phyloP scores from a whole-genome alignment of 352 stramenopile genomes.

The Paralagenidium karlingii region DNA sequence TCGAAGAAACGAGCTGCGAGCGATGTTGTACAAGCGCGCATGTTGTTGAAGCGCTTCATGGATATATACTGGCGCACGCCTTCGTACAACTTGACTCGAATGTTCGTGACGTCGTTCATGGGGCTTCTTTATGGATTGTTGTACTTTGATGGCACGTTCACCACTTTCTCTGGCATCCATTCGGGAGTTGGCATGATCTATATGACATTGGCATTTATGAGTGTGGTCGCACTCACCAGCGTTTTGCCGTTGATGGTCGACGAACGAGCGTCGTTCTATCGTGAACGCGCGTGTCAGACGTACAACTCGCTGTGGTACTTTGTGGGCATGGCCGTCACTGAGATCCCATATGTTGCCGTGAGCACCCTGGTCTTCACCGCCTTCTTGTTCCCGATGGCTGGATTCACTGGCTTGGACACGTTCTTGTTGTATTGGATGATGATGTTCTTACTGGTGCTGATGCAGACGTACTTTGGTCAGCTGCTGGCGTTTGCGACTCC shows the following conservation, averaged over 20 bases:
- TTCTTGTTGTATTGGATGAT: constrained; percentile 46
- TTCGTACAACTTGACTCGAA: constrained; percentile 71
- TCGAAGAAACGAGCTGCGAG: too few relatives aligned
- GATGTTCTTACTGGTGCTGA: constrained; percentile 28
- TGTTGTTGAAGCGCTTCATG: constrained; percentile 27
- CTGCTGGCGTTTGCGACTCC: constrained; percentile 24
- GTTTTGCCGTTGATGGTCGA: constrained; percentile 36
- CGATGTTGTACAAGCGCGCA: constrained; percentile 20
- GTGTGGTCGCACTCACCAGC: constrained; percentile 28
- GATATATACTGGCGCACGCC: constrained; percentile 70
- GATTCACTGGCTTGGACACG: constrained; percentile 21
- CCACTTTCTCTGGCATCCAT: constrained; percentile 3
- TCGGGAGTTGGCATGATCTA: constrained; percentile 39
- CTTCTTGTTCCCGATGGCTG: constrained; percentile 41
- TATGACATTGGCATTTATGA: constrained; percentile 33
- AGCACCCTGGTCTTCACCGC: constrained; percentile 27
- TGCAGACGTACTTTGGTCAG: constrained; percentile 36
- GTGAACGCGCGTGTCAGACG: constrained; percentile 78
- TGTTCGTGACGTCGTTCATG: constrained; percentile 38
- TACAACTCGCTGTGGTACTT: constrained; percentile 63
- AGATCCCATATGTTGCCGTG: constrained; percentile 55
- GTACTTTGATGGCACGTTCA: constrained; percentile 12
- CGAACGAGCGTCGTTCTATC: constrained; percentile 78
- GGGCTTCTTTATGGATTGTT: constrained; percentile 53
- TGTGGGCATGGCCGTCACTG: constrained; percentile 56